Conservation (phyloP, 495 filamentous ascomycete genomes). For the Parachaetomium inaequale region DNA sequence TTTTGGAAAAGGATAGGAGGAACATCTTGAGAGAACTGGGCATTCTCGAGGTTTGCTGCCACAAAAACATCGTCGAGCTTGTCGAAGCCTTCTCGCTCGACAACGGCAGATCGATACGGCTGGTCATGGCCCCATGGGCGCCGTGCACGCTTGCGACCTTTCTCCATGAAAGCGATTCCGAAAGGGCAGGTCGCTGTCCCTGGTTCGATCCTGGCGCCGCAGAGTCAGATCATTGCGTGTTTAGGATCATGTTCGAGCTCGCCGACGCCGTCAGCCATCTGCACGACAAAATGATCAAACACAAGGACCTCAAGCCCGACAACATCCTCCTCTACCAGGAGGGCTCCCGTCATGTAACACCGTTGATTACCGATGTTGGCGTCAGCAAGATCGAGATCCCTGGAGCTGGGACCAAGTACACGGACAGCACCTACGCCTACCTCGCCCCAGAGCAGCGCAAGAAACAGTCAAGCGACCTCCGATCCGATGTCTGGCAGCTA, state of each 20-base stretch:
- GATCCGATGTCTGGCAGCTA: background rate
- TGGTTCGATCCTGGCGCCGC: background rate
- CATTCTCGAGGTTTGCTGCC: background rate
- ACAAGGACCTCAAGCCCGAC: background rate
- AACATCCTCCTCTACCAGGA: background rate
- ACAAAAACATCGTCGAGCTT: background rate
- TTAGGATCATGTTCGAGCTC: background rate
- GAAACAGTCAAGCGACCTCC: background rate
- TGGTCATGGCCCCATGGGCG: background rate
- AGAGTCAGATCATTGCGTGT: background rate
- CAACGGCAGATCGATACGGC: background rate
- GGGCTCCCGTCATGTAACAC: background rate
- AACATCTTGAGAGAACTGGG: background rate
- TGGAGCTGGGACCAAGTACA: background rate
- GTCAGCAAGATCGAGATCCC: background rate
- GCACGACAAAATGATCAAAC: background rate
- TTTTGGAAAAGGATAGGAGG: background rate
- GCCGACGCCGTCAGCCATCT: background rate
- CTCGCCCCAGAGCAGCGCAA: background rate
- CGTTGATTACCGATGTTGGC: background rate
- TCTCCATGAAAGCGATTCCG: background rate
- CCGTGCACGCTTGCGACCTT: background rate
- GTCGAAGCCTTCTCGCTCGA: background rate
- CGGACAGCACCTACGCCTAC: background rate
- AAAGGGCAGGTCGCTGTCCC: background rate